Base-by-base conservation (phyloP, 192 early-diverging fungal species). In the Coemansia sp. region DNA sequence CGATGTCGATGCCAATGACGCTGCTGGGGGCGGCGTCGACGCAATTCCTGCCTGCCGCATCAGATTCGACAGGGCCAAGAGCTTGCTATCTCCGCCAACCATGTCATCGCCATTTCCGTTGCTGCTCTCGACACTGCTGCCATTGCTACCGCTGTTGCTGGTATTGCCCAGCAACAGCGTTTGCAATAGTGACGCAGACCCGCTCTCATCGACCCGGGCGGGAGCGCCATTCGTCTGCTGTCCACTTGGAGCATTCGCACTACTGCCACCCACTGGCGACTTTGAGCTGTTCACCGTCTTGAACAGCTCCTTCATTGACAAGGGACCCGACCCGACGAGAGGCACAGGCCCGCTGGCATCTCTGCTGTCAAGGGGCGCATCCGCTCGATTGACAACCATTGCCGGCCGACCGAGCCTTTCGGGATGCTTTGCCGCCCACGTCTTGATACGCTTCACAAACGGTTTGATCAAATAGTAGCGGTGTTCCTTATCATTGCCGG, bases 381-480 rank as follows among this genome's bases (percentile, higher is more conserved):
- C n/a, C 58, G 19, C 58, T 28, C 43, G 46, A 53, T 75, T 79
- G 55, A 72, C 77, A 6, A 68, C 62, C 19, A 60, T 39, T 4
- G 77, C 72, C 10, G 60, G 37, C 40, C 52, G 66, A 4, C 78
- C 74, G 28, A 76, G 16, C 60, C 67, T 60, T 42, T 76, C 78
- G 5, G 66, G 78, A 42, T 81, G 78, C 28, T 66, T 68, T 26
- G 67, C 57, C 26, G 72, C 70, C 78, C 78, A 81, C 39, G 70
- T 43, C 67, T 81, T 81, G 62, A 81, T 76, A 7, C 70, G 70
- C 67, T 73, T 87, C 53, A 91, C 81, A 81, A 92, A 92, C 13
- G 91, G 91, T 26, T 86, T 88, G 57, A 92, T 88, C 84, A 91
- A 77, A 57, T 91, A 92, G 70, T 87, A 92, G 32, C 87, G 80